Base-by-base conservation (phyloP, 2,329 filamentous ascomycete species). In the Ophiostoma piceae region DNA sequence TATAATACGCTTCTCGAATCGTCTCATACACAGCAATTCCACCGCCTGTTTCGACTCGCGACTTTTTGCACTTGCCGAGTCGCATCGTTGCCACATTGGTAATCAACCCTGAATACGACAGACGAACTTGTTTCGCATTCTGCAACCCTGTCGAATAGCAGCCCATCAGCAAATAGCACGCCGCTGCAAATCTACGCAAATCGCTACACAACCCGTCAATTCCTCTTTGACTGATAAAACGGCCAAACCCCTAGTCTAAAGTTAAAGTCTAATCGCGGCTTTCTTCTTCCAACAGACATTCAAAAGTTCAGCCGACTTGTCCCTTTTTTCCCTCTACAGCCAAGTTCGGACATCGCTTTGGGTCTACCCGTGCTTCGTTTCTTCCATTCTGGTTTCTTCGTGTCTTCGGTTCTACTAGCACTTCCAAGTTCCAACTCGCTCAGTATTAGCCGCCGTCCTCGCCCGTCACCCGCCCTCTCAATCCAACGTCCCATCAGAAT, bases 71-170 rank as follows among this genome's bases (percentile, higher is more conserved):
- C 51, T 57, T 57, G 26, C 12, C 57, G 57, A 62, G 57, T 62
- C 26, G 57, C 57, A 62, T 62, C 57, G 22, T 62, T 62, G 57
- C 26, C 57, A 35, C 57, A 62, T 62, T 62, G 57, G 57, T 62
- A 62, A 62, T 62, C 57, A 62, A 62, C 26, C 57, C 57, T 62
- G 57, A 62, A 62, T 62, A 62, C 57, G 57, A 62, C 57, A 62
- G 26, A 32, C 57, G 26, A 62, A 32, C 51, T 57, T 57, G 51
- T 57, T 57, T 57, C 51, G 26, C 57, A 62, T 32, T 29, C 22
- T 57, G 57, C 57, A 62, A 62, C 57, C 57, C 57, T 62, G 57
- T 32, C 57, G 26, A 62, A 62, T 29, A 62, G 22, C 12, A 62
- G 32, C 2, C 12, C 54, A 29, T 29, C 12, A 62, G 35, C 35